A percentile compares a stretch with the other conserved stretches of the same genome.
These are phyloP conservation scores for Pyrus communis DNA, from an alignment of 306 rosid genomes.

Conservation along the genomic window DNA sequence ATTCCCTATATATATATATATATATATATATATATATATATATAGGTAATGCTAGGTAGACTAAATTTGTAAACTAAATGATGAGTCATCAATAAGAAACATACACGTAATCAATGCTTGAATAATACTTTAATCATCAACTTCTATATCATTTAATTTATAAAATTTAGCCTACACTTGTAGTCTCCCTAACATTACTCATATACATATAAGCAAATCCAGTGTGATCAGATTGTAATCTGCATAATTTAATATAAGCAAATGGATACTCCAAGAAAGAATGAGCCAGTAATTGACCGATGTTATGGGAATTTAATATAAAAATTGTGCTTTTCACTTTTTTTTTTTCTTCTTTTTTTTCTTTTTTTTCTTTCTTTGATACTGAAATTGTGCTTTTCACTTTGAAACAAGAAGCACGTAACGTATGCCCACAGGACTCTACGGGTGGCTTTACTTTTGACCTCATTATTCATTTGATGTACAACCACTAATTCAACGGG, in stretches of 20 bases:
- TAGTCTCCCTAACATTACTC: too few species aligned
- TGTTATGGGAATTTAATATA: not conserved
- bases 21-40: too few species aligned
- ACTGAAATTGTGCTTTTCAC: not conserved
- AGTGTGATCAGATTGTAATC: not conserved
- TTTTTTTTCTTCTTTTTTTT: too few species aligned
- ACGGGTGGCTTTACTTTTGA: not conserved
- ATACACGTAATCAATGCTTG: too few species aligned
- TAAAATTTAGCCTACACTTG: too few species aligned
- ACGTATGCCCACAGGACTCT: not conserved
- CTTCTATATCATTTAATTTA: too few species aligned
- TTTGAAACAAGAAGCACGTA: not conserved
- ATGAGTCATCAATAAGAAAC: too few species aligned
- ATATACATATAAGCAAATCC: not conserved
- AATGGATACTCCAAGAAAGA: not conserved
- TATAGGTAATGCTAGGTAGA: too few species aligned
- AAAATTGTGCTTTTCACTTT: not conserved
- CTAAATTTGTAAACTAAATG: too few species aligned
- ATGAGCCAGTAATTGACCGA: not conserved
- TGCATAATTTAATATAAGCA: not conserved
- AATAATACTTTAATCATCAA: too few species aligned
- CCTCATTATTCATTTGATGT: not conserved
- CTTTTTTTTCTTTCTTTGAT: too few species aligned
- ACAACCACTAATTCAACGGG: not conserved
- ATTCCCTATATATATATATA: too few species aligned